These are phyloP conservation scores for Elsinoe fawcettii DNA, from an alignment of 2,329 filamentous ascomycete species.

Conservation along the genomic window DNA sequence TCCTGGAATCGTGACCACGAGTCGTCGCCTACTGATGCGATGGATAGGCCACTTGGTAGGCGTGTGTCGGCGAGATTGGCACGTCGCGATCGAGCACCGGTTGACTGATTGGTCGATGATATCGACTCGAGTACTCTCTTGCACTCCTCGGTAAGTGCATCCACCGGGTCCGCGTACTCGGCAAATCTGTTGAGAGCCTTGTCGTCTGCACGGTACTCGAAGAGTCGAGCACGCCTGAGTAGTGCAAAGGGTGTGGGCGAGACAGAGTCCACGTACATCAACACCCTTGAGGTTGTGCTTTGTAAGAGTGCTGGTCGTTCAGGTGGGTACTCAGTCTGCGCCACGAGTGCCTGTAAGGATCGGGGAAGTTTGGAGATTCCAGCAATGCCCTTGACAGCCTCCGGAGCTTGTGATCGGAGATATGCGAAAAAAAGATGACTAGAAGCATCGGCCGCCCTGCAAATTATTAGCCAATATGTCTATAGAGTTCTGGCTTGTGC, in stretches of 20 bases:
- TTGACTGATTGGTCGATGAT: conserved; percentile 79
- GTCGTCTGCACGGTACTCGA: conserved; percentile 89
- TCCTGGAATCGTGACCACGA: conserved; percentile 98
- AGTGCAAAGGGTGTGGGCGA: conserved; percentile 91
- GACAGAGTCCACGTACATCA: conserved; percentile 94
- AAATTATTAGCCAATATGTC: conserved; percentile 14
- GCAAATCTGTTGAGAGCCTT: conserved; percentile 76
- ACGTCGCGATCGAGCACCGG: conserved; percentile 45
- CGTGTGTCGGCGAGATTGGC: conserved; percentile 16
- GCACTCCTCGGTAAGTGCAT: conserved; percentile 87
- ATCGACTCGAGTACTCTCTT: conserved; percentile 82
- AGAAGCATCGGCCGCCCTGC: conserved; percentile 83
- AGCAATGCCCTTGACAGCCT: conserved; percentile 57
- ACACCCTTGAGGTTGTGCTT: conserved; percentile 74
- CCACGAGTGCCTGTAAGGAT: conserved; percentile 80
- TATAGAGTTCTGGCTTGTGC: conserved; percentile 23
- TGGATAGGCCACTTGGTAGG: conserved; percentile 33
- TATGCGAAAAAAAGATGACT: conserved; percentile 98
- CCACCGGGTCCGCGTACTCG: conserved; percentile 79
- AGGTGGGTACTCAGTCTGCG: conserved; percentile 91
- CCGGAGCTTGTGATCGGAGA: conserved; percentile 79
- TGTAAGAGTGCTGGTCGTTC: conserved; percentile 68
- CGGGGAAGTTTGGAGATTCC: conserved; percentile 81
- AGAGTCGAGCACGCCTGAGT: conserved; percentile 82
- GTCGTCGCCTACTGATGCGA: conserved; percentile 53